Evolutionary conservation across 192 early-diverging fungal genomes (phyloP).

Genomic region (Bifiguratus adelaidae): DNA sequence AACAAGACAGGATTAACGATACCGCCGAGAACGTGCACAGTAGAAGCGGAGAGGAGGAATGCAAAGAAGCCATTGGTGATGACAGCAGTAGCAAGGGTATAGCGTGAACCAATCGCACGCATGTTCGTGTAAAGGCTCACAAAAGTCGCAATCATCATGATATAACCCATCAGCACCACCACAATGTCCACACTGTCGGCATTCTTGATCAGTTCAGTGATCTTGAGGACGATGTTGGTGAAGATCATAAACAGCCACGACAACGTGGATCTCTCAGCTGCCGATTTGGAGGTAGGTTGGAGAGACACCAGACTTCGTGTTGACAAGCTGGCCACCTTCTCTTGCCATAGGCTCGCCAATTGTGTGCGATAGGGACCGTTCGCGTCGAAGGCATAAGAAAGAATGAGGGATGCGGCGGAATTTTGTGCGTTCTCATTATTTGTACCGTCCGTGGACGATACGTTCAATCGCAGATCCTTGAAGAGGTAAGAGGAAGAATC

Average conservation of each 20-base stretch:
- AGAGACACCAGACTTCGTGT: slow-evolving; percentile 21
- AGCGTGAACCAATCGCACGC: slow-evolving; percentile 73
- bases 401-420: slow-evolving; percentile 15
- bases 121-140: slow-evolving; percentile 74
- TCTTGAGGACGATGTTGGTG: slow-evolving; percentile 43
- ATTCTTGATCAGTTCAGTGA: slow-evolving; percentile 55
- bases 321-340: slow-evolving; percentile 33
- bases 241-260: slow-evolving; percentile 38
- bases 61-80: slow-evolving; percentile 64
- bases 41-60: slow-evolving; percentile 61
- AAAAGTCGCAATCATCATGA: slow-evolving; percentile 76
- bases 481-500: slow-evolving; percentile 13
- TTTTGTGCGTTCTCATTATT: background rate
- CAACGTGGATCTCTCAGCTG: slow-evolving; percentile 33
- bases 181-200: slow-evolving; percentile 70
- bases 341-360: slow-evolving; percentile 34
- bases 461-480: background rate
- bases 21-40: slow-evolving; percentile 57
- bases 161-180: slow-evolving; percentile 65
- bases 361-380: slow-evolving; percentile 24
- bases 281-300: slow-evolving; percentile 18
- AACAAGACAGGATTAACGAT: slow-evolving; percentile 60
- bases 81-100: slow-evolving; percentile 61
- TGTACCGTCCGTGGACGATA: background rate
- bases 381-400: slow-evolving; percentile 44